Conservation (phyloP, 2,329 filamentous ascomycete genomes). For the Fusarium sambucinum region DNA sequence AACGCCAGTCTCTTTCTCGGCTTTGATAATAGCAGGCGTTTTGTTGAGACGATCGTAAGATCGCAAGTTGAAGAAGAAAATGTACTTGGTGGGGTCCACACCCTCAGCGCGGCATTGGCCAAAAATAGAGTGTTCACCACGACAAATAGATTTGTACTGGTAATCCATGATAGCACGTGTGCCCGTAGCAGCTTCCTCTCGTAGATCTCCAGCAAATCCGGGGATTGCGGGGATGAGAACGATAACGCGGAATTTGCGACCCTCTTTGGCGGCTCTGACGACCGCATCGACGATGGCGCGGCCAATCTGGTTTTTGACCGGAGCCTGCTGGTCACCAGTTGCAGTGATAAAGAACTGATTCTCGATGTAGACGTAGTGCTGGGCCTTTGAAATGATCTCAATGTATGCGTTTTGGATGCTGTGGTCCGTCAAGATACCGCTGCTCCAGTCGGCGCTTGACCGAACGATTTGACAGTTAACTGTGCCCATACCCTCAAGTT, state of each 20-base stretch:
- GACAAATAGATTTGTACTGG: slow-evolving; percentile 95
- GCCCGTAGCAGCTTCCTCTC: slow-evolving; percentile 83
- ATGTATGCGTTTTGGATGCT: slow-evolving; percentile 90
- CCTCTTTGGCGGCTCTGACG: slow-evolving; percentile 82
- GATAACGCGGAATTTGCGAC: slow-evolving; percentile 90
- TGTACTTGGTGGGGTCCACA: slow-evolving; percentile 81
- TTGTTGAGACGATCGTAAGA: slow-evolving; percentile 93
- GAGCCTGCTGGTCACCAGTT: slow-evolving; percentile 86
- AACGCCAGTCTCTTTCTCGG: slow-evolving; percentile 85
- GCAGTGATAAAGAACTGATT: slow-evolving; percentile 99
- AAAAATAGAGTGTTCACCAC: slow-evolving; percentile 92
- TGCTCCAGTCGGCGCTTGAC: slow-evolving; percentile 93
- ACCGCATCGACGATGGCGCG: slow-evolving; percentile 91
- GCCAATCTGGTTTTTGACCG: slow-evolving; percentile 90
- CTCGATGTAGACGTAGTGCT: slow-evolving; percentile 97
- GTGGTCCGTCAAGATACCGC: slow-evolving; percentile 85
- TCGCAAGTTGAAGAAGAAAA: slow-evolving; percentile 94
- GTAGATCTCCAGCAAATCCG: slow-evolving; percentile 91
- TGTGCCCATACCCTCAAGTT: slow-evolving; percentile 73
- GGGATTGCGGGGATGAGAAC: slow-evolving; percentile 91
- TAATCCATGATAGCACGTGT: slow-evolving; percentile 98
- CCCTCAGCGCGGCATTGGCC: slow-evolving; percentile 78
- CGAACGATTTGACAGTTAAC: slow-evolving; percentile 88
- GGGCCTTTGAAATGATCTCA: slow-evolving; percentile 85
- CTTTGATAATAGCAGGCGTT: slow-evolving; percentile 77